Evolutionary conservation across 495 filamentous ascomycete species (phyloP).

Genomic region (Alectoria sarmentosa): DNA sequence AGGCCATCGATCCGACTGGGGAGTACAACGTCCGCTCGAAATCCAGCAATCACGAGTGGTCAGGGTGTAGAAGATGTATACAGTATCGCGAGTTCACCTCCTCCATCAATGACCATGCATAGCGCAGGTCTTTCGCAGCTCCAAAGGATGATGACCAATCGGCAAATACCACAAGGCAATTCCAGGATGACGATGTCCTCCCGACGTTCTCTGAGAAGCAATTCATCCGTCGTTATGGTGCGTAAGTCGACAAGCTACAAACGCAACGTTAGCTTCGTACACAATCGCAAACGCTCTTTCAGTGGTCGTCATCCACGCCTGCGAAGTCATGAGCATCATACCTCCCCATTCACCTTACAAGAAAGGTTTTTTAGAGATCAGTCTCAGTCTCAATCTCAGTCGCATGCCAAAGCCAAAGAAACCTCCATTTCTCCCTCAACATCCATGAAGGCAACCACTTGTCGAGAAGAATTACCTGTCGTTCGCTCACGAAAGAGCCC

Average conservation of each 20-base stretch:
- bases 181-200: constrained; percentile 30
- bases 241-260: constrained; percentile 53
- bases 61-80: constrained; percentile 17
- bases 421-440: not conserved
- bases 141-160: constrained; percentile 15
- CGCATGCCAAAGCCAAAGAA: not conserved
- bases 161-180: constrained; percentile 18
- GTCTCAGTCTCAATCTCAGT: constrained; percentile 4
- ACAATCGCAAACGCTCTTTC: constrained; percentile 42
- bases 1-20: constrained; percentile 15
- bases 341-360: constrained; percentile 20
- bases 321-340: constrained; percentile 13
- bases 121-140: constrained; percentile 18
- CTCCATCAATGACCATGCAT: constrained; percentile 17
- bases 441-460: constrained; percentile 8
- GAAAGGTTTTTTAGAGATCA: constrained; percentile 17
- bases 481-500: constrained; percentile 29
- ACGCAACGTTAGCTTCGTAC: constrained; percentile 75
- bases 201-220: constrained; percentile 45
- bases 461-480: not conserved
- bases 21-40: constrained; percentile 20
- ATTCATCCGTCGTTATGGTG: constrained; percentile 40
- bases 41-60: constrained; percentile 19
- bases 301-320: constrained; percentile 25
- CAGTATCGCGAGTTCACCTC: constrained; percentile 22